Conservation (phyloP, 139 green algal genomes). For the Picochlorum sp. region DNA sequence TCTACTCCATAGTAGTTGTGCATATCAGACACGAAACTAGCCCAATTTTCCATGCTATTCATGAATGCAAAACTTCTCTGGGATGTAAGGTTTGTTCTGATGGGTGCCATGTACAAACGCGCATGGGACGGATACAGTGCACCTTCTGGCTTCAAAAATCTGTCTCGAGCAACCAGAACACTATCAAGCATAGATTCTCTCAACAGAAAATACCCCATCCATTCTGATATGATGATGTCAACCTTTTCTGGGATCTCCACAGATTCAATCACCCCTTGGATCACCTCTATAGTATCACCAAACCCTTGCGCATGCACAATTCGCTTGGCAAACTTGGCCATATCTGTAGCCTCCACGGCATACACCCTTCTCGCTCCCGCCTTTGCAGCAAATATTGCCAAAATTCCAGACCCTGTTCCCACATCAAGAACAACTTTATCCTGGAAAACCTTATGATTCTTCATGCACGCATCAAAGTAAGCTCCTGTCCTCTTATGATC, state of each 20-base stretch:
- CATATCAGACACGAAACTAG: slow-evolving; percentile 76
- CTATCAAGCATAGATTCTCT: slow-evolving; percentile 94
- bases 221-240: slow-evolving; percentile 91
- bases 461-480: slow-evolving; percentile 76
- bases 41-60: slow-evolving; percentile 73
- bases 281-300: slow-evolving; percentile 75
- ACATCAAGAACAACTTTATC: slow-evolving; percentile 92
- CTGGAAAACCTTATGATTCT: slow-evolving; percentile 54
- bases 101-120: slow-evolving; percentile 78
- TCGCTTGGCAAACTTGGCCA: slow-evolving; percentile 71
- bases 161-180: slow-evolving; percentile 81
- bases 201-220: slow-evolving; percentile 88
- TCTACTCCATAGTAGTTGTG: slow-evolving; percentile 70
- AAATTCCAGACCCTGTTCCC: slow-evolving; percentile 89
- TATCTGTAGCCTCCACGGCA: slow-evolving; percentile 92
- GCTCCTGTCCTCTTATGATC: slow-evolving; percentile 91
- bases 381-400: slow-evolving; percentile 91
- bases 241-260: slow-evolving; percentile 95
- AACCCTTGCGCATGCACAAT: slow-evolving; percentile 79
- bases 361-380: slow-evolving; percentile 77
- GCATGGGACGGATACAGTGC: slow-evolving; percentile 89
- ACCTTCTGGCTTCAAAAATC: slow-evolving; percentile 86
- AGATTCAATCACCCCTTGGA: slow-evolving; percentile 90
- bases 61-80: slow-evolving; percentile 15
- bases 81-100: slow-evolving; percentile 38